These are phyloP conservation scores for Trametes polyzona DNA, from an alignment of 1,284 basidiomycete species.

Conservation along the genomic window DNA sequence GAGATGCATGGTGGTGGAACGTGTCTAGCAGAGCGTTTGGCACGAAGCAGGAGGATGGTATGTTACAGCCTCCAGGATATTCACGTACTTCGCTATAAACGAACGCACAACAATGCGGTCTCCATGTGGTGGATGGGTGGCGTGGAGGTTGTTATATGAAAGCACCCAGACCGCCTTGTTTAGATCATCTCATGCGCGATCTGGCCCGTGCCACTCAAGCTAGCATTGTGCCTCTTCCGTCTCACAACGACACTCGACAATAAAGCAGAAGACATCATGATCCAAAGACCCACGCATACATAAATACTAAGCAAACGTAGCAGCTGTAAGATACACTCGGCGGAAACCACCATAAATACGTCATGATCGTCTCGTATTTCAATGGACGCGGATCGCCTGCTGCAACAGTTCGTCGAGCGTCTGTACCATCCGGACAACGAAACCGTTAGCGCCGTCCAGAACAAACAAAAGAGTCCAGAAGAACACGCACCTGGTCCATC, in stretches of 20 bases:
- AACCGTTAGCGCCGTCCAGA: background rate
- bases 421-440: background rate
- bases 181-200: background rate
- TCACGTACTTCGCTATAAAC: too few species aligned
- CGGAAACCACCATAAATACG: slow-evolving; percentile 6
- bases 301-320: slow-evolving; percentile 19
- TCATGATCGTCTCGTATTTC: slow-evolving; percentile 8
- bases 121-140: slow-evolving; percentile 2
- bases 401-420: slow-evolving; percentile 24
- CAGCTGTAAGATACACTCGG: slow-evolving; percentile 15
- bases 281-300: slow-evolving; percentile 8
- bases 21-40: too few species aligned
- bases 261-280: background rate
- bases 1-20: slow-evolving; percentile 6
- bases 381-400: slow-evolving; percentile 23
- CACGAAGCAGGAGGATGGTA: too few species aligned
- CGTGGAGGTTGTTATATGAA: slow-evolving; percentile 4
- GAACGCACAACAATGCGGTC: background rate
- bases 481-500: slow-evolving; percentile 69
- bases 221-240: too few species aligned
- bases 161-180: background rate
- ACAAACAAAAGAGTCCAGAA: background rate
- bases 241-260: background rate
- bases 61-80: too few species aligned
- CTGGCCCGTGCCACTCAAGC: background rate